Evolutionary conservation across 73 alveolate species (phyloP).

Genomic region (Paramecium sexaurelia): DNA sequence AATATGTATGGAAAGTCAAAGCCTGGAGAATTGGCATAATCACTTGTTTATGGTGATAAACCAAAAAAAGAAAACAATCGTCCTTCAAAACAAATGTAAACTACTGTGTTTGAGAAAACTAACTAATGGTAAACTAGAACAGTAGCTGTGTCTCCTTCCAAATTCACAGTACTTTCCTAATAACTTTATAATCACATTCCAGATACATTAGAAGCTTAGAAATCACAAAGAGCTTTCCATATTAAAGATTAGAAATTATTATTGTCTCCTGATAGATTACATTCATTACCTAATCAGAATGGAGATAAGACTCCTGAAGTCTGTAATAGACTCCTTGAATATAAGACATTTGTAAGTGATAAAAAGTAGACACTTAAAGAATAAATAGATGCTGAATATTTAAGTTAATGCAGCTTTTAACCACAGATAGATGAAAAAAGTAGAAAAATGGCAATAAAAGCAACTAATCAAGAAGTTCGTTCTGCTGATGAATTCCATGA

Average conservation of each 20-base stretch:
- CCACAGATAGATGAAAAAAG: slow-evolving; percentile 38
- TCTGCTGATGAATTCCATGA: slow-evolving; percentile 54
- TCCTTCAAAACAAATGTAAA: not conserved
- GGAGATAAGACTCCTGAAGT: slow-evolving; percentile 20
- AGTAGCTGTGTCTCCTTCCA: slow-evolving; percentile 31
- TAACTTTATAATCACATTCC: slow-evolving; percentile 22
- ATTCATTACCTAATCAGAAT: not conserved
- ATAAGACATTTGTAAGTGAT: not conserved
- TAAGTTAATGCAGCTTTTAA: slow-evolving; percentile 30
- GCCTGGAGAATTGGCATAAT: slow-evolving; percentile 42
- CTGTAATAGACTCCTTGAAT: slow-evolving; percentile 28
- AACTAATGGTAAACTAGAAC: slow-evolving; percentile 3
- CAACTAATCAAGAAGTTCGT: slow-evolving; percentile 31
- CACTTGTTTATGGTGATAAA: slow-evolving; percentile 53
- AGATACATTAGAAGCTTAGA: not conserved
- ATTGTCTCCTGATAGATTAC: slow-evolving; percentile 39
- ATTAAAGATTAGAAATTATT: not conserved
- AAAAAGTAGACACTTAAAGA: slow-evolving; percentile 18
- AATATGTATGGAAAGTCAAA: slow-evolving; percentile 26
- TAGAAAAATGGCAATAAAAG: slow-evolving; percentile 38
- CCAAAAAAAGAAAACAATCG: slow-evolving; percentile 55
- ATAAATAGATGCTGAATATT: not conserved
- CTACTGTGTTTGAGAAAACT: not conserved
- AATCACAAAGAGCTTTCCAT: slow-evolving; percentile 55
- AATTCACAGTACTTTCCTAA: slow-evolving; percentile 6